A percentile compares a stretch with the other conserved stretches of the same genome.
Evolutionary conservation across 2,329 filamentous ascomycete genomes (phyloP).

Genomic region (Colletotrichum musae): DNA sequence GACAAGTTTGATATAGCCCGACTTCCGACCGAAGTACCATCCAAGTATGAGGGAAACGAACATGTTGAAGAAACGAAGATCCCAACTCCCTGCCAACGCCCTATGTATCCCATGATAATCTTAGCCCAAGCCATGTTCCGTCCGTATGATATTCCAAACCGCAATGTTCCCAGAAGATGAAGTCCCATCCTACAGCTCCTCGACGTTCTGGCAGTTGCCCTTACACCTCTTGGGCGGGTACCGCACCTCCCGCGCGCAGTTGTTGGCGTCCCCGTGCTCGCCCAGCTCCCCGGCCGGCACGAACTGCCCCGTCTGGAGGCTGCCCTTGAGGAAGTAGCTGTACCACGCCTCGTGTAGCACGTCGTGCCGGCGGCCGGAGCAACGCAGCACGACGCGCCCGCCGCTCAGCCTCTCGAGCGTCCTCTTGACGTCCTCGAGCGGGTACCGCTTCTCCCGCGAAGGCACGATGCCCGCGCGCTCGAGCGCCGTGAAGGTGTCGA

Average conservation of each 20-base stretch:
- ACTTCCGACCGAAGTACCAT: too few relatives aligned
- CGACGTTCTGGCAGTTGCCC: conserved; percentile 31
- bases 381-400: conserved; percentile 60
- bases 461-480: conserved; percentile 54
- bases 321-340: conserved; percentile 66
- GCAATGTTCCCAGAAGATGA: not conserved
- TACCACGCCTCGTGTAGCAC: conserved; percentile 69
- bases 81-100: too few relatives aligned
- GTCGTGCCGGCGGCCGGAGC: conserved; percentile 52
- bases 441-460: conserved; percentile 54
- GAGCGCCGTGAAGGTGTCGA: conserved; percentile 60
- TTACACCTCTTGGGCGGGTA: conserved; percentile 57
- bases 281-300: conserved; percentile 57
- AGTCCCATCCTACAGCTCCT: conserved; percentile 26
- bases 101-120: too few relatives aligned
- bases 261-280: conserved; percentile 55
- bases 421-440: conserved; percentile 57
- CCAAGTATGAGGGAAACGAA: too few relatives aligned
- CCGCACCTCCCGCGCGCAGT: conserved; percentile 55
- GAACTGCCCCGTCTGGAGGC: conserved; percentile 64
- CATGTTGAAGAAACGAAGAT: too few relatives aligned
- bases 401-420: conserved; percentile 62
- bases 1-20: not conserved
- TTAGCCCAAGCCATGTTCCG: not conserved
- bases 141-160: not conserved